phyloP scores from a whole-genome alignment of 352 stramenopile genomes.

The Globisporangium middletonii region DNA sequence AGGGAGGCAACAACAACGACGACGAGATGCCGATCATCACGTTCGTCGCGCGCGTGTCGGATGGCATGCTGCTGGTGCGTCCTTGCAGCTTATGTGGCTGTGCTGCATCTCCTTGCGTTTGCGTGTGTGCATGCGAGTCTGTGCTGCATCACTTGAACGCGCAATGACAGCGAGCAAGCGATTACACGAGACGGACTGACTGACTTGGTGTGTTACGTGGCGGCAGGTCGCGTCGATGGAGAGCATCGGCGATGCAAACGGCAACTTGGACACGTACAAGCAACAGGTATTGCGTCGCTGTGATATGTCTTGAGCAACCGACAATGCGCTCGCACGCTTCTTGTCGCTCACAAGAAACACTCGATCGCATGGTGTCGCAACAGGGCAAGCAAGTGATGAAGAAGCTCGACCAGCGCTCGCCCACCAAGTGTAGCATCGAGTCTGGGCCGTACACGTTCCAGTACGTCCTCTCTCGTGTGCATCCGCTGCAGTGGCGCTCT shows the following conservation, averaged over 20 bases:
- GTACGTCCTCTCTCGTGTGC: constrained; percentile 44
- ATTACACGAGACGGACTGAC: neutral
- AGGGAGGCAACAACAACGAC: neutral
- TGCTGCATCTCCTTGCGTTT: too few species aligned
- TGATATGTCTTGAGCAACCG: too few species aligned
- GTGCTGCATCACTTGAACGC: too few species aligned
- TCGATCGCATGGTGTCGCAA: neutral
- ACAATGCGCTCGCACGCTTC: too few species aligned
- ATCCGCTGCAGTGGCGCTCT: too few species aligned
- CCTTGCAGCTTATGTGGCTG: neutral
- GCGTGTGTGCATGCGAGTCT: neutral
- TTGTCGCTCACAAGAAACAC: neutral
- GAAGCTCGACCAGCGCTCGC: constrained; percentile 85
- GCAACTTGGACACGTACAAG: constrained; percentile 87
- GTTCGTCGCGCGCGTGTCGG: constrained; percentile 91
- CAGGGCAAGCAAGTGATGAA: constrained; percentile 94
- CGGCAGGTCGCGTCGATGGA: constrained; percentile 91
- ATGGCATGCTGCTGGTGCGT: constrained; percentile 90
- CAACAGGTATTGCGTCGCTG: constrained; percentile 42
- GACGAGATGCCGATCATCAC: constrained; percentile 91
- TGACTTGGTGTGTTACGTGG: neutral
- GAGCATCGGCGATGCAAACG: constrained; percentile 71
- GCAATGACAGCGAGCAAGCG: neutral
- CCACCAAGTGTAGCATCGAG: constrained; percentile 93
- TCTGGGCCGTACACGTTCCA: constrained; percentile 90